Evolutionary conservation across 257 asterid genomes (phyloP).

Genomic region (Eustoma russellianum): DNA sequence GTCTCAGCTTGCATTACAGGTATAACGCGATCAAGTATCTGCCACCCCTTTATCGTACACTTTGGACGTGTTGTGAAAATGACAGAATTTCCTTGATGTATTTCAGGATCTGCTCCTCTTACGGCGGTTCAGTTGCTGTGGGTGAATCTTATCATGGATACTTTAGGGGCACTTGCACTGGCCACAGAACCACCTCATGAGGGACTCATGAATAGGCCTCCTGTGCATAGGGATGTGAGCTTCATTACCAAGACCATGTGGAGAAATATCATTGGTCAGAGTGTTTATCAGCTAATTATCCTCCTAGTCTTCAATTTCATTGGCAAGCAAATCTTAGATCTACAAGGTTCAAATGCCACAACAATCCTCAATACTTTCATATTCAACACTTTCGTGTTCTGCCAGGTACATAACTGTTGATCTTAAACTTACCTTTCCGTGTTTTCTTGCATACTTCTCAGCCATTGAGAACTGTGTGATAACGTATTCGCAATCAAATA

Average conservation of each 20-base stretch:
- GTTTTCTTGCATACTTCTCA: no score
- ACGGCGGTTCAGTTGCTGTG: constrained; percentile 97
- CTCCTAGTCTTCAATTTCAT: constrained; percentile 64
- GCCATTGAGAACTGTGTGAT: no score
- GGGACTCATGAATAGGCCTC: constrained; percentile 86
- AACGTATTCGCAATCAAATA: no score
- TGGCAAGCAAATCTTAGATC: constrained; percentile 58
- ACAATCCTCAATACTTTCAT: constrained; percentile 67
- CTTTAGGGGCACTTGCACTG: constrained; percentile 94
- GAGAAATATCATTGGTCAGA: constrained; percentile 91
- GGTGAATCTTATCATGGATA: constrained; percentile 99
- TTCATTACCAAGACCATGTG: constrained; percentile 88
- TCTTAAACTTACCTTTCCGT: background rate
- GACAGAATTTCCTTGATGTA: background rate
- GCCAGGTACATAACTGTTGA: constrained; percentile 54
- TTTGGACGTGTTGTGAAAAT: no score
- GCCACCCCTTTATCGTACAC: background rate
- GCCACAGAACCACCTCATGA: constrained; percentile 98
- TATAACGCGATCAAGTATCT: constrained; percentile 5
- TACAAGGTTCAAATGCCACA: constrained; percentile 58
- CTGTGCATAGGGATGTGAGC: constrained; percentile 53
- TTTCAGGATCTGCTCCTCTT: constrained; percentile 93
- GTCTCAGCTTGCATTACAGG: constrained; percentile 85
- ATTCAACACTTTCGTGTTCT: constrained; percentile 93
- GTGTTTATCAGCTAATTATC: constrained; percentile 67